A percentile compares a stretch with the other conserved stretches of the same genome.
Evolutionary conservation across 73 alveolate species (phyloP).

Genomic region (Paramecium octaurelia): DNA sequence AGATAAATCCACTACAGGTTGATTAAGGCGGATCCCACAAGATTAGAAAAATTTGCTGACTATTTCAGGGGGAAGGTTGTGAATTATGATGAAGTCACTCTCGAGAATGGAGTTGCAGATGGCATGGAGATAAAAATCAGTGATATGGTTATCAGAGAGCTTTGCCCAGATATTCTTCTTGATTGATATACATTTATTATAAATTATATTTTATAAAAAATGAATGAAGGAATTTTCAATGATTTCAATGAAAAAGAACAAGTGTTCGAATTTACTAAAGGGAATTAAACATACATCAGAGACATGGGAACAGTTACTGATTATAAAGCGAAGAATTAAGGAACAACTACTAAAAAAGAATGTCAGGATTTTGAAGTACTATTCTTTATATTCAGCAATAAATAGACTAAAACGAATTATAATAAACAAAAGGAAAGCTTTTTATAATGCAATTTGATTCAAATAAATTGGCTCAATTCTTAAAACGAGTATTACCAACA

Average conservation of each 20-base stretch:
- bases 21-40: constrained; percentile 38
- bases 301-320: constrained; percentile 7
- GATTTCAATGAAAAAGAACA: not conserved
- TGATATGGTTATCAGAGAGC: constrained; percentile 63
- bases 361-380: not conserved
- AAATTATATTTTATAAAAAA: not conserved
- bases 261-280: not conserved
- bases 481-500: not conserved
- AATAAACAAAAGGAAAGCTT: not conserved
- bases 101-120: constrained; percentile 51
- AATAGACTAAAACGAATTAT: not conserved
- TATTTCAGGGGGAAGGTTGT: constrained; percentile 29
- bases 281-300: not conserved
- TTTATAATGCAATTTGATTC: not conserved
- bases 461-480: not conserved
- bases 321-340: not conserved
- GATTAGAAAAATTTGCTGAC: constrained; percentile 48
- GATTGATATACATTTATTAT: not conserved
- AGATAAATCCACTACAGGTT: constrained; percentile 58
- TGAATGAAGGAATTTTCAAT: not conserved
- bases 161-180: constrained; percentile 50
- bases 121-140: constrained; percentile 62
- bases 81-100: constrained; percentile 50
- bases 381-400: not conserved
- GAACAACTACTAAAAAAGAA: not conserved